These are phyloP conservation scores for Hypoxylon crocopeplum DNA, from an alignment of 495 filamentous ascomycete genomes.

Conservation along the genomic window DNA sequence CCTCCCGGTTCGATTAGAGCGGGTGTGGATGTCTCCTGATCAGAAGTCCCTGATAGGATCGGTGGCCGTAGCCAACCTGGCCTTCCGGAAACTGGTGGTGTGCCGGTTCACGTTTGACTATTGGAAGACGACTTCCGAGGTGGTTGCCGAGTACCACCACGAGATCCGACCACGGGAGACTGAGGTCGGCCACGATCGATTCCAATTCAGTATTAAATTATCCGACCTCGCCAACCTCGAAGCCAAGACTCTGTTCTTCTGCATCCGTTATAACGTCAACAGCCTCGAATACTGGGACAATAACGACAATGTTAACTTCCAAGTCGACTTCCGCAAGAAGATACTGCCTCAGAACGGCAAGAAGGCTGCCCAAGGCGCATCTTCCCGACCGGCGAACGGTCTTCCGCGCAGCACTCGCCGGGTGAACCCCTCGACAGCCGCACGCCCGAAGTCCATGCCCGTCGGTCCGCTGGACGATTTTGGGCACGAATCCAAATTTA, in stretches of 20 bases:
- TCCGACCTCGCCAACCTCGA: slow-evolving; percentile 90
- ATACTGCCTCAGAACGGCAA: slow-evolving; percentile 63
- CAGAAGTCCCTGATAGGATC: slow-evolving; percentile 83
- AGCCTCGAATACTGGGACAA: slow-evolving; percentile 96
- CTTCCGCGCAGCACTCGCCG: slow-evolving; percentile 80
- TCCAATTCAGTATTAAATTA: slow-evolving; percentile 92
- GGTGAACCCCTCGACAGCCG: slow-evolving; percentile 51
- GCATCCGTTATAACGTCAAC: slow-evolving; percentile 84
- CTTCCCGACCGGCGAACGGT: slow-evolving; percentile 61
- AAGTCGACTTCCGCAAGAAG: slow-evolving; percentile 89
- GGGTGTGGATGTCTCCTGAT: slow-evolving; percentile 84
- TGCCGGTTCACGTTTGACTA: slow-evolving; percentile 95
- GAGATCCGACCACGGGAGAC: slow-evolving; percentile 73
- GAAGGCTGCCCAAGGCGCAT: slow-evolving; percentile 54
- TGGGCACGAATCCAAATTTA: slow-evolving; percentile 60
- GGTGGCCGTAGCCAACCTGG: slow-evolving; percentile 83
- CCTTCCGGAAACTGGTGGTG: slow-evolving; percentile 86
- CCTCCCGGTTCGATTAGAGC: slow-evolving; percentile 76
- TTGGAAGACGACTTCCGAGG: slow-evolving; percentile 97
- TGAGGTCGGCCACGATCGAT: slow-evolving; percentile 79
- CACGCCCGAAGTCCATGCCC: slow-evolving; percentile 68
- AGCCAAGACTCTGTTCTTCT: slow-evolving; percentile 87
- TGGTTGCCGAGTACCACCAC: slow-evolving; percentile 83
- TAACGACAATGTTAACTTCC: slow-evolving; percentile 84
- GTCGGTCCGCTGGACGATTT: slow-evolving; percentile 72